A percentile compares a stretch with the other conserved stretches of the same genome.
Conservation (phyloP, 371 early-diverging fungal genomes). For the Mucor lusitanicus region DNA sequence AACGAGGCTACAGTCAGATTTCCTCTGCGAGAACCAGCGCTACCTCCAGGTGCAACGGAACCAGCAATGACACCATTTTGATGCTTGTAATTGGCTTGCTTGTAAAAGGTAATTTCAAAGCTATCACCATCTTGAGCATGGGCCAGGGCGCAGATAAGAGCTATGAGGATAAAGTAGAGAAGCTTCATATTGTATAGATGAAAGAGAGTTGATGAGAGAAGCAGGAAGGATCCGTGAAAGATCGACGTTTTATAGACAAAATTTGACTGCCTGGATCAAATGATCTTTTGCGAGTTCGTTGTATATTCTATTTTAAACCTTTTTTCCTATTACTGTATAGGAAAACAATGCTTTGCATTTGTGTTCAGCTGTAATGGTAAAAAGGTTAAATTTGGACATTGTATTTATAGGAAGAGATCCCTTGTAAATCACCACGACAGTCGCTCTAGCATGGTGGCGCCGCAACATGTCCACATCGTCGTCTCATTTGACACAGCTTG, state of each 20-base stretch:
- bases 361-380: too few relatives aligned
- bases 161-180: neutral
- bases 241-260: neutral
- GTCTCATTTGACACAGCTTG: too few relatives aligned
- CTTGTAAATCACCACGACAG: too few relatives aligned
- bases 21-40: slow-evolving; percentile 5
- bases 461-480: too few relatives aligned
- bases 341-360: too few relatives aligned
- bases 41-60: neutral
- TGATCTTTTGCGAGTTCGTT: neutral
- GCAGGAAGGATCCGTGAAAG: neutral
- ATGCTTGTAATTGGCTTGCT: neutral
- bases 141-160: neutral
- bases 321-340: too few relatives aligned
- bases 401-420: too few relatives aligned
- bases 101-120: slow-evolving; percentile 4
- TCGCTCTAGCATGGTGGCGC: too few relatives aligned
- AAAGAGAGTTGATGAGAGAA: neutral
- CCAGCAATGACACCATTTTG: slow-evolving; percentile 2
- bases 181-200: slow-evolving; percentile 8
- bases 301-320: too few relatives aligned
- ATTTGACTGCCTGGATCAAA: neutral
- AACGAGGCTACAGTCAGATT: slow-evolving; percentile 14
- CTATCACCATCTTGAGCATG: slow-evolving; percentile 1
- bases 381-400: too few relatives aligned